Percentiles rank a stretch among this genome's conserved stretches.
Conservation (phyloP, 352 stramenopile species). For the Globisporangium perplexum region DNA sequence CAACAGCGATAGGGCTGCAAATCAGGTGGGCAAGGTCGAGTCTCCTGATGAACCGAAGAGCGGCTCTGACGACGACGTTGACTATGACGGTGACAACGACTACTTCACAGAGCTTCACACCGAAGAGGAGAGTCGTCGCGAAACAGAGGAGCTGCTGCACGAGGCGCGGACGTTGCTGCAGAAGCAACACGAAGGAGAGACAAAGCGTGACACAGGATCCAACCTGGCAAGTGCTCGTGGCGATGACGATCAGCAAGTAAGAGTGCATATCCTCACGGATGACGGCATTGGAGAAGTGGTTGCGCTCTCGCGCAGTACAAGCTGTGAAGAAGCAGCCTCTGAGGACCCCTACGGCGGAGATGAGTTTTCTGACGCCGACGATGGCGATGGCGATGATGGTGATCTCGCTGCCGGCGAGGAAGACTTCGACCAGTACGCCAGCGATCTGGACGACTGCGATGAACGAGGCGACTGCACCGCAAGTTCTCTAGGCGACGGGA, state of each 20-base stretch:
- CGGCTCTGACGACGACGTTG: constrained; percentile 2
- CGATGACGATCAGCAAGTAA: too few species aligned
- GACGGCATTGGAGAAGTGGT: not conserved
- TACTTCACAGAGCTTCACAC: not conserved
- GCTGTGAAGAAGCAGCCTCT: not conserved
- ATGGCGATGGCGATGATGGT: not conserved
- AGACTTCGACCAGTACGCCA: constrained; percentile 4
- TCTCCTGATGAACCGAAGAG: not conserved
- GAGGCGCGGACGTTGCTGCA: constrained; percentile 33
- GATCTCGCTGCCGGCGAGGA: not conserved
- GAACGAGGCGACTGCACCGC: not conserved
- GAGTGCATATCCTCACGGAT: not conserved
- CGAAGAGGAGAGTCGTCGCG: constrained; percentile 19
- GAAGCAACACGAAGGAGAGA: constrained; percentile 10
- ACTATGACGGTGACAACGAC: constrained; percentile 8
- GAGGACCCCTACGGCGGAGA: constrained; percentile 14
- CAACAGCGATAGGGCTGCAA: not conserved
- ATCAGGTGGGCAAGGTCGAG: not conserved
- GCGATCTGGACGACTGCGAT: not conserved
- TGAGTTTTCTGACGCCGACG: constrained; percentile 10
- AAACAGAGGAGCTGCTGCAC: constrained; percentile 32
- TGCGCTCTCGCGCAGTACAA: not conserved
- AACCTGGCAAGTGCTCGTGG: not conserved
- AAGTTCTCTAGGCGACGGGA: not conserved
- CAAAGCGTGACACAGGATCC: not conserved